Evolutionary conservation across 345 rosid genomes (phyloP).

Genomic region (Geranium rotundifolium): DNA sequence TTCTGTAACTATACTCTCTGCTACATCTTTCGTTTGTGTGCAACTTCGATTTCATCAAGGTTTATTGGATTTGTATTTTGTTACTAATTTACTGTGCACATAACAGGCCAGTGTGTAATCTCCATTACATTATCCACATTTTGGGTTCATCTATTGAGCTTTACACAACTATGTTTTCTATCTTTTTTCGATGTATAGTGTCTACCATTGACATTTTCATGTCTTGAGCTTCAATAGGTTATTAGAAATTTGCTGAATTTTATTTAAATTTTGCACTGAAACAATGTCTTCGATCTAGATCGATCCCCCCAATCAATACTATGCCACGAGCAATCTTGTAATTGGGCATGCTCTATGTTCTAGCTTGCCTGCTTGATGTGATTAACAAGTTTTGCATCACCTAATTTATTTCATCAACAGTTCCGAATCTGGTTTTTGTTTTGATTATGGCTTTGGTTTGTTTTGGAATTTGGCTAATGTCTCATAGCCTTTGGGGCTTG

Average conservation of each 20-base stretch:
- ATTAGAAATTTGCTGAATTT: not conserved
- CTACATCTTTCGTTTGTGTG: no score
- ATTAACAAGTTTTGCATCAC: constrained; percentile 93
- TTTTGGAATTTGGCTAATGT: no score
- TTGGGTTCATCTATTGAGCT: not conserved
- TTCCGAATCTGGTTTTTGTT: no score
- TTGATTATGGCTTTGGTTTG: no score
- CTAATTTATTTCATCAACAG: constrained; percentile 25
- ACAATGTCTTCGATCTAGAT: constrained; percentile 31
- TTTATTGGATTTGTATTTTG: not conserved
- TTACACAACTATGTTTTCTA: no score
- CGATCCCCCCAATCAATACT: constrained; percentile 33
- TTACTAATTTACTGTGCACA: not conserved
- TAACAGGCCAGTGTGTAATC: constrained; percentile 3
- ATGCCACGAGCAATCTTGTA: constrained; percentile 71
- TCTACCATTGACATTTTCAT: not conserved
- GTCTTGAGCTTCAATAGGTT: not conserved
- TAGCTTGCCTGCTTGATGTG: constrained; percentile 89
- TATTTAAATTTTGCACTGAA: not conserved
- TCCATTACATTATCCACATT: not conserved
- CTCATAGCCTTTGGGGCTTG: no score
- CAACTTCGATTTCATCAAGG: not conserved
- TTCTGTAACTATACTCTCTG: not conserved
- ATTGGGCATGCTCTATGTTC: constrained; percentile 90
- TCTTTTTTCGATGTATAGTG: not conserved